phyloP scores from a whole-genome alignment of 441 rosid species.

The Gossypium schwendimanii region DNA sequence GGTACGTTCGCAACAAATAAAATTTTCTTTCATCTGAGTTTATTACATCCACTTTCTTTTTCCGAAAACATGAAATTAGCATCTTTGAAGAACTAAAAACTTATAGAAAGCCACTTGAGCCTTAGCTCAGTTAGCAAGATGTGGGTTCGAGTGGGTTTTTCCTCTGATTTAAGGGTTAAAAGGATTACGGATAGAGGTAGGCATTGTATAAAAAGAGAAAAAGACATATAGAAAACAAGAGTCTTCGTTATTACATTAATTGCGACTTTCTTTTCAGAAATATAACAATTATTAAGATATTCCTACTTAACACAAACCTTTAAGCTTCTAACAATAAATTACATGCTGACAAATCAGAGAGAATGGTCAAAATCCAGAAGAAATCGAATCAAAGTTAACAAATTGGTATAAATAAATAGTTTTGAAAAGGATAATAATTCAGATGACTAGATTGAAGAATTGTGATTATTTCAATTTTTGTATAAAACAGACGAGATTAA shows the following conservation, averaged over 20 bases:
- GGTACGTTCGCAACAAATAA: not conserved
- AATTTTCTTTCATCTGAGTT: not conserved
- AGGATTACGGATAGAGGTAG: too few species aligned
- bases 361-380: not conserved
- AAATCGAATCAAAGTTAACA: not conserved
- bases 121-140: too few species aligned
- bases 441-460: too few species aligned
- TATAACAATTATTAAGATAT: not conserved
- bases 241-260: not conserved
- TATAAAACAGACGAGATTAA: too few species aligned
- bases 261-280: not conserved
- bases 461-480: too few species aligned
- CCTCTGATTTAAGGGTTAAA: too few species aligned
- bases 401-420: not conserved
- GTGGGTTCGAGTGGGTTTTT: too few species aligned
- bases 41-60: not conserved
- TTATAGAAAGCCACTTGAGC: too few species aligned
- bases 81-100: not conserved
- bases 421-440: too few species aligned
- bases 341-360: not conserved
- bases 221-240: not conserved
- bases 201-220: too few species aligned
- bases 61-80: not conserved
- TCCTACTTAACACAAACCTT: not conserved
- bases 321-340: too few species aligned